Evolutionary conservation across 768 basidiomycete genomes (phyloP).

Genomic region (Crucibulum laeve): DNA sequence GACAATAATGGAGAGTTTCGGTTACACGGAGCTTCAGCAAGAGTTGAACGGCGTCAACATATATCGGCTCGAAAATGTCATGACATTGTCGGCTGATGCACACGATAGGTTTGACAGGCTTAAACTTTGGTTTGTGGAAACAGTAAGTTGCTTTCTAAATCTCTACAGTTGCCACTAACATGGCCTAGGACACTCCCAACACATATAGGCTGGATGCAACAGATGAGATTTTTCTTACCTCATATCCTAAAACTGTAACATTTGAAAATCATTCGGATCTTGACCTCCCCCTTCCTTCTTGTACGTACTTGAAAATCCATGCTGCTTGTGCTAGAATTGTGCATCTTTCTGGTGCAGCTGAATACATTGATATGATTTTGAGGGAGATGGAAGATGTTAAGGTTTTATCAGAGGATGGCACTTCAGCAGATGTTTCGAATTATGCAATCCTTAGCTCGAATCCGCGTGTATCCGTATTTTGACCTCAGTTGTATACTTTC

Average conservation of each 20-base stretch:
- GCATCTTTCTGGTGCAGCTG: conserved; percentile 28
- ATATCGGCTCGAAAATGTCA: conserved; percentile 8
- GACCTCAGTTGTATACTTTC: too few species aligned
- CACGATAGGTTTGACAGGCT: conserved; percentile 6
- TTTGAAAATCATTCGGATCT: conserved; percentile 2
- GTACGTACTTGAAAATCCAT: conserved; percentile 22
- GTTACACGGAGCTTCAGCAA: background rate
- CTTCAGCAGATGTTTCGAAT: too few species aligned
- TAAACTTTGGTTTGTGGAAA: conserved; percentile 4
- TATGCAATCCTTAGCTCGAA: too few species aligned
- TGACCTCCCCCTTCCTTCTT: conserved; percentile 17
- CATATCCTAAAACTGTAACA: conserved; percentile 2
- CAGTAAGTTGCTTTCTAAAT: background rate
- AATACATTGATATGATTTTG: conserved; percentile 21
- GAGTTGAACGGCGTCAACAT: conserved; percentile 5
- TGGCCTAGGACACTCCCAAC: conserved; percentile 1
- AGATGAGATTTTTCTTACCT: background rate
- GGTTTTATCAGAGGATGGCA: too few species aligned
- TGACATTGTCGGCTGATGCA: conserved; percentile 5
- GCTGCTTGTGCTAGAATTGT: conserved; percentile 30
- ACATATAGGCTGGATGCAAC: conserved; percentile 1
- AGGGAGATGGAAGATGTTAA: too few species aligned
- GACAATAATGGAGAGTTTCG: background rate
- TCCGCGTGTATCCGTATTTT: too few species aligned
- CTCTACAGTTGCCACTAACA: background rate